phyloP scores from a whole-genome alignment of 139 green algal species.

The Chlorella vulgaris region DNA sequence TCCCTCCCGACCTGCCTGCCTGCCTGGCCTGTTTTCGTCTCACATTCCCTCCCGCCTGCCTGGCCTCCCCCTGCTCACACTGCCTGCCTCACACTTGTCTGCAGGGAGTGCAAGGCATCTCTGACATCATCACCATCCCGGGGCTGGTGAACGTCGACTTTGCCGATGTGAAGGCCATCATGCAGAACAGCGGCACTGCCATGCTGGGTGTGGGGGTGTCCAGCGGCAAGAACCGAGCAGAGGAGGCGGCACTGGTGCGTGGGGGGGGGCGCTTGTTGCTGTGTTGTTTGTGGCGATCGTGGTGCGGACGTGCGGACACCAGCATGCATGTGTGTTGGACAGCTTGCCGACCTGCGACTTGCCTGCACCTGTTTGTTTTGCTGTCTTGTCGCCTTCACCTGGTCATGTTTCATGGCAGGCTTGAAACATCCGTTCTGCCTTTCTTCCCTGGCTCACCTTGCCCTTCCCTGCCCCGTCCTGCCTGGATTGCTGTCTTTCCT shows the following conservation, averaged over 20 bases:
- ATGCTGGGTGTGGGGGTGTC: slow-evolving; percentile 88
- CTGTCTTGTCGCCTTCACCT: no score
- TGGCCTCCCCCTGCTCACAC: background rate
- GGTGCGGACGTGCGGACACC: no score
- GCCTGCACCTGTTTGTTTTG: no score
- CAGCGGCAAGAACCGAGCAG: slow-evolving; percentile 64
- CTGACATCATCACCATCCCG: slow-evolving; percentile 98
- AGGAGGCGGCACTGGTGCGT: slow-evolving; percentile 60
- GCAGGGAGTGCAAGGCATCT: slow-evolving; percentile 93
- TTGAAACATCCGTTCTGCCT: no score
- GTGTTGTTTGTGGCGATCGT: no score
- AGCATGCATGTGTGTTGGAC: no score
- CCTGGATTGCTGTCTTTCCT: no score
- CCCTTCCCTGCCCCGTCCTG: no score
- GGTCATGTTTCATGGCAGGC: no score
- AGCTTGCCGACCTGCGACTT: no score
- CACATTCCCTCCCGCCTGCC: background rate
- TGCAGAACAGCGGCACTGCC: slow-evolving; percentile 93
- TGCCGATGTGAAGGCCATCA: slow-evolving; percentile 96
- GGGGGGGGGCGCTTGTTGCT: background rate
- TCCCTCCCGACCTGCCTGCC: background rate
- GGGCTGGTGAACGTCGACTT: slow-evolving; percentile 99
- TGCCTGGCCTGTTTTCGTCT: no score
- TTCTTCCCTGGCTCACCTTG: no score
- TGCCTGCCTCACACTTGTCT: background rate